Conservation (phyloP, 208 protist genomes). For the Crithidia sp. region DNA sequence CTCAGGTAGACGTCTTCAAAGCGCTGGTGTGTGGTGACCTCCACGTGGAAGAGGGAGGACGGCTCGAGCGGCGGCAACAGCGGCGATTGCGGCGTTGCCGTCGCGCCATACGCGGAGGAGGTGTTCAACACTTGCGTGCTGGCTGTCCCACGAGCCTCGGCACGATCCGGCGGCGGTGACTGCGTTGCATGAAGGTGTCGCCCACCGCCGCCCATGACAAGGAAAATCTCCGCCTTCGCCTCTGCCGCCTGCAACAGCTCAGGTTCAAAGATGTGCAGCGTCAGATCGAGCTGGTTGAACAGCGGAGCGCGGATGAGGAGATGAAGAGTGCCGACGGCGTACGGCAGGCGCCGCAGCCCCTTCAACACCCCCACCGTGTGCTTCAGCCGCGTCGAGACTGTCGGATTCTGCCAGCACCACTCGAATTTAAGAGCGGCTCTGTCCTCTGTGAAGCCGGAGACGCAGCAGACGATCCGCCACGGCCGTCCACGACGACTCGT, state of each 20-base stretch:
- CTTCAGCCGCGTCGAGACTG: constrained; percentile 57
- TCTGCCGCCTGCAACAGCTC: constrained; percentile 38
- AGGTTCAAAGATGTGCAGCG: constrained; percentile 75
- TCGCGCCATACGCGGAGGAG: neutral
- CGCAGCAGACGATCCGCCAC: constrained; percentile 91
- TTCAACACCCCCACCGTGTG: constrained; percentile 34
- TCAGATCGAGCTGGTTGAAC: constrained; percentile 75
- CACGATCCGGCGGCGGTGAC: neutral
- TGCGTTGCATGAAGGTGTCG: neutral
- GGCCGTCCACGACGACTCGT: constrained; percentile 84
- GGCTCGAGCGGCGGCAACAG: constrained; percentile 39
- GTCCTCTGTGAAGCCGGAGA: constrained; percentile 93
- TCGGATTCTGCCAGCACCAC: constrained; percentile 95
- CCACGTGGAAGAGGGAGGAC: constrained; percentile 59
- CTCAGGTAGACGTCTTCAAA: constrained; percentile 61
- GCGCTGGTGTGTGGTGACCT: constrained; percentile 50
- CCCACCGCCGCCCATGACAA: neutral
- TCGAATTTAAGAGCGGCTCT: constrained; percentile 94
- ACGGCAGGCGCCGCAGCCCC: constrained; percentile 54
- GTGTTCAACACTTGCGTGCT: constrained; percentile 2
- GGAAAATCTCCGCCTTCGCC: constrained; percentile 31
- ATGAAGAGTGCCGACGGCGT: constrained; percentile 68
- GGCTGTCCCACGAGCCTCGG: neutral
- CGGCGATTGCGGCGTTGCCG: neutral
- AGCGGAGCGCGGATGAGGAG: constrained; percentile 57